Percentiles rank a stretch among this genome's conserved stretches.
These are phyloP conservation scores for Leccinum variicolor DNA, from an alignment of 768 basidiomycete genomes.

Conservation along the genomic window DNA sequence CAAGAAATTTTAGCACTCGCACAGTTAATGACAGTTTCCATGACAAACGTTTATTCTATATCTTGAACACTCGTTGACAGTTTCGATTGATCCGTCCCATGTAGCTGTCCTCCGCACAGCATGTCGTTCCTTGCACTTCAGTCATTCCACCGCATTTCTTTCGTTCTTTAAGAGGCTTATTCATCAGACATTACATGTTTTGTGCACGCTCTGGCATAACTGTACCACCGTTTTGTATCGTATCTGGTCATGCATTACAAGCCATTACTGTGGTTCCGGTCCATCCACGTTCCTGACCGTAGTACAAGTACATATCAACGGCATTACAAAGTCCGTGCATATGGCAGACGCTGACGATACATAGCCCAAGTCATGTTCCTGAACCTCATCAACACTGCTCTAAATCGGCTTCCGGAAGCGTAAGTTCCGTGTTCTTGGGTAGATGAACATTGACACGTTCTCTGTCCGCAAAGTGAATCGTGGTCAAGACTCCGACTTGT, in stretches of 20 bases:
- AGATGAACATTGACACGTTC: background rate
- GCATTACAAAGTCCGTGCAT: background rate
- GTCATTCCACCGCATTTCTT: background rate
- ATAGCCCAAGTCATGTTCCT: background rate
- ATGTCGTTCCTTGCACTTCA: constrained; percentile 6
- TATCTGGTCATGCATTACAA: background rate
- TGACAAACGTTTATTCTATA: background rate
- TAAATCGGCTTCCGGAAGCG: background rate
- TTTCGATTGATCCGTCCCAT: background rate
- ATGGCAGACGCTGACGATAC: constrained; percentile 1
- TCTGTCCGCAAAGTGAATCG: constrained; percentile 16
- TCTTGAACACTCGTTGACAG: constrained; percentile 4
- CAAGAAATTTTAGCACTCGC: constrained; percentile 17
- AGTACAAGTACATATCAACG: background rate
- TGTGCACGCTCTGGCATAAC: background rate
- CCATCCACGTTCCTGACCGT: background rate
- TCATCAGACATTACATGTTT: background rate
- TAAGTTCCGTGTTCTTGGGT: background rate
- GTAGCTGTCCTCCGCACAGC: background rate
- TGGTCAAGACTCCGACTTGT: constrained; percentile 11
- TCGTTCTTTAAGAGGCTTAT: background rate
- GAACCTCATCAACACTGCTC: background rate
- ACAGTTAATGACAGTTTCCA: constrained; percentile 1
- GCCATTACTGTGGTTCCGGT: background rate
- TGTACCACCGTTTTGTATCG: constrained; percentile 18